Base-by-base conservation (phyloP, 2,329 filamentous ascomycete species). In the Shiraia sp. region DNA sequence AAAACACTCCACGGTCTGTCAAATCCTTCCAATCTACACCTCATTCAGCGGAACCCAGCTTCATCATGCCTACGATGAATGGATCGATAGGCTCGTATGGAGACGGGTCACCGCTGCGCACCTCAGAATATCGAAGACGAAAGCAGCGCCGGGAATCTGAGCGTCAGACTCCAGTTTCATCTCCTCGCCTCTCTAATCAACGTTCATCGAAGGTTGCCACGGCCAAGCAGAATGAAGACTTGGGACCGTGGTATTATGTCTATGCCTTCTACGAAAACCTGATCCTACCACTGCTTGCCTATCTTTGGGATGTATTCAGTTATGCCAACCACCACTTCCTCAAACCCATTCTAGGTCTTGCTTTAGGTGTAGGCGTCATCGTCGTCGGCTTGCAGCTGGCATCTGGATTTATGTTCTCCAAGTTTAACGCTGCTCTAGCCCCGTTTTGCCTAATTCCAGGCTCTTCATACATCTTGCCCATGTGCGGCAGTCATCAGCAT, bases 391-490 rank as follows among this genome's bases (percentile, higher is more conserved):
- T 82, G 19, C 82, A 82, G 34, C 72, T 78, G 14, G 53, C 51
- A 4, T 50, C 81, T 34, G 79, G 85, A 27, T 70, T 87, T 15
- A 73, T 79, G 2, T 78, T 80, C 32, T 86, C 83, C 59, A 78
- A 86, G 59, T 65, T 87, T 22, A 83, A 80, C 12, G 75, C 75
- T 33, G 85, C 82, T 2, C 66, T 91, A 2, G 82, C 84, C 1
- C 86, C 87, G 0, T 53, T 91, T 14, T 91, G 88, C 59, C 77
- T 79, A 14, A 71, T 92, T 2, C 88, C 88, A 0, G 85, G 85
- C 23, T 76, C 73, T 2, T 80, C 81, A 2, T 71, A 80, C 23
- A 62, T 90, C 4, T 71, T 90, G 1, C 79, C 86, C 88, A 55
- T 91, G 87, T 51, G 50, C 29, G 17, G 32, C 33, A 52, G 50